Base-by-base conservation (phyloP, 2,329 filamentous ascomycete genomes). In the Arachnopeziza araneosa region DNA sequence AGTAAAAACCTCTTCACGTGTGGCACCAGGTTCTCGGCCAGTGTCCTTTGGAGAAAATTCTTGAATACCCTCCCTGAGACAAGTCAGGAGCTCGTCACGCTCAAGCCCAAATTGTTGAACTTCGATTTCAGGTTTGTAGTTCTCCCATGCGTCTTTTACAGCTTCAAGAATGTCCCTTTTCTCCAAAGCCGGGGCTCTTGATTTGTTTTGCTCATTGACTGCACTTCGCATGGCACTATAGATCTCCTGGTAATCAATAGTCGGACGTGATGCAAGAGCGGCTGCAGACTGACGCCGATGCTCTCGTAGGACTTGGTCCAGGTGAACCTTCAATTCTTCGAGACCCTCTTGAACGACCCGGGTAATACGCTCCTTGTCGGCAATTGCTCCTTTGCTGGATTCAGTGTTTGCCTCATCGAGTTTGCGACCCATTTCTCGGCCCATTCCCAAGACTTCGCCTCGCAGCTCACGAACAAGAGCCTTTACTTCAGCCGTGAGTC, bases 391-490 rank as follows among this genome's bases (percentile, higher is more conserved):
- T 57, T 74, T 69, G n/a, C 64, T 54, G 32, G 73, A 69, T 1
- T 76, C 73, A 49, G 80, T 78, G 55, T 81, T 76, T 10, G 85
- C 81, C 63, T 91, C 85, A 63, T 95, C 90, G n/a, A 98, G 81
- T 66, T 92, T 89, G 59, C 91, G 88, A 50, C 89, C 92, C 54
- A 98, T 85, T 66, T 97, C 92, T 59, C 93, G 83, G 3, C 93
- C 93, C 93, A 97, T 97, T 2, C 92, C 93, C 4, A 97, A 80
- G 9, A 98, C 92, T 72, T 98, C 93, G 2, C 92, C 93, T 23
- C 93, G 87, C 44, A 98, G 81, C 70, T 97, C 93, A 24, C 92
- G 87, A 9, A 97, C 90, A 9, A 96, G 81, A 3, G 91, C 87
- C 75, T 98, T 98, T 64, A 96, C 91, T 72, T 96, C 91, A 58